Percentiles rank a stretch among this genome's conserved stretches.
These are phyloP conservation scores for Nicotiana rustica DNA, from an alignment of 305 asterid species.

Conservation along the genomic window DNA sequence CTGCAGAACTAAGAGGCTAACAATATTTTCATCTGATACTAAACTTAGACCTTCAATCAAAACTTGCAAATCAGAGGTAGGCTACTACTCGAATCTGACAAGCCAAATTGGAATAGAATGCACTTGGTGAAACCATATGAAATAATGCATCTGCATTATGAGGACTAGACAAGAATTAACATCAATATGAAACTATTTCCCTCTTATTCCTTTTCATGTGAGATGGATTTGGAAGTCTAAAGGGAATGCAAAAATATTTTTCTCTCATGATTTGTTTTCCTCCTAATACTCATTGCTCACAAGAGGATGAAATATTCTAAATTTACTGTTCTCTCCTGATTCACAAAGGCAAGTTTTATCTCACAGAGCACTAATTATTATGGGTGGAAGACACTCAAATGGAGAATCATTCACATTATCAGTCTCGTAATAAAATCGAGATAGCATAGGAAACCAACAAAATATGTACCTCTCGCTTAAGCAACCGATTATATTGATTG, in stretches of 20 bases:
- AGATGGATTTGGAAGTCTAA: neutral
- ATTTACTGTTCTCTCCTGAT: neutral
- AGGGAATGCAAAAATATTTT: neutral
- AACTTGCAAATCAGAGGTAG: neutral
- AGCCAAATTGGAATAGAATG: neutral
- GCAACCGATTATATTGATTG: constrained; percentile 76
- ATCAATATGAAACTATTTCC: neutral
- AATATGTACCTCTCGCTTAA: constrained; percentile 83
- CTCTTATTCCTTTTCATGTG: neutral
- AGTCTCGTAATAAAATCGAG: neutral
- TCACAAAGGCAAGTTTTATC: neutral
- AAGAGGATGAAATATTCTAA: neutral
- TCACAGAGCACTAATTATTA: neutral
- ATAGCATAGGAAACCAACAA: neutral
- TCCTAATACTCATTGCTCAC: neutral
- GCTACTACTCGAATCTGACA: neutral
- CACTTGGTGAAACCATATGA: constrained; percentile 9
- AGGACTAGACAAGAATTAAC: neutral
- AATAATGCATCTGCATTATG: neutral
- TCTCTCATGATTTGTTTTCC: constrained; percentile 1
- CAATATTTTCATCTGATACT: neutral
- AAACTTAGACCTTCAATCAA: neutral
- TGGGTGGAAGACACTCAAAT: neutral
- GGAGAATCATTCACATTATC: constrained; percentile 6
- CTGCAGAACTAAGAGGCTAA: neutral